Base-by-base conservation (phyloP, 1,284 basidiomycete species). In the Sporisorium iseilematis-ciliati region DNA sequence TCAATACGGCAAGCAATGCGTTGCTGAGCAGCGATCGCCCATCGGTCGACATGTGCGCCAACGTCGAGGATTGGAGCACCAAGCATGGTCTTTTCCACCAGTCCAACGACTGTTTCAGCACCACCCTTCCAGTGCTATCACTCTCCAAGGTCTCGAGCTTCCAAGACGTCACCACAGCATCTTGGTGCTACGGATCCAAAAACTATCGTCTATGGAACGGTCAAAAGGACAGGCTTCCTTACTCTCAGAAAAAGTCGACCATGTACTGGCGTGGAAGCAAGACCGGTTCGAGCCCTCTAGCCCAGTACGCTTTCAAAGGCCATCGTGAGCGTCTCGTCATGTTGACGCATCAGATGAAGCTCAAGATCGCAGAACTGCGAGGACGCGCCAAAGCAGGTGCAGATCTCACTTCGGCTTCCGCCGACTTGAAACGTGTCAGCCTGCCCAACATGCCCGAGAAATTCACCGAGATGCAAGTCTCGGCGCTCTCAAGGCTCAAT, bases 231-330 rank as follows among this genome's bases (percentile, higher is more conserved):
- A 57, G 26, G 4, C 20, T 60, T 5, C 40, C 68, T 2, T 71
- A 61, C n/a, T n/a, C 52, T 16, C 53, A 71, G 16, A 71, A 71
- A 52, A 71, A 65, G 40, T n/a, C 45, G 6, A n/a, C 18, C 42
- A 25, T 71, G 38, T 71, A 71, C 54, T 71, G 68, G 68, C 57
- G 68, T 11, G 68, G 68, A 16, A 48, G 57, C 62, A 61, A 48
- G 38, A 71, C 68, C 0, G 68, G 68, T 26, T 31, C 56, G 3
- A 43, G 29, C 1, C 33, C 33, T 5, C 12, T 46, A 2, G 21
- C 16, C 12, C 33, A 55, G 20, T 49, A 33, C 8, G 25, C 38
- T 7, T 56, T 43, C 33, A 35, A 25, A 26, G 52, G 55, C 7
- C 67, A 70, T 25, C 67, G 67, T 11, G 57, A 56, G 8, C 57